Base-by-base conservation (phyloP, 352 stramenopile species). In the Chloridella minuta region DNA sequence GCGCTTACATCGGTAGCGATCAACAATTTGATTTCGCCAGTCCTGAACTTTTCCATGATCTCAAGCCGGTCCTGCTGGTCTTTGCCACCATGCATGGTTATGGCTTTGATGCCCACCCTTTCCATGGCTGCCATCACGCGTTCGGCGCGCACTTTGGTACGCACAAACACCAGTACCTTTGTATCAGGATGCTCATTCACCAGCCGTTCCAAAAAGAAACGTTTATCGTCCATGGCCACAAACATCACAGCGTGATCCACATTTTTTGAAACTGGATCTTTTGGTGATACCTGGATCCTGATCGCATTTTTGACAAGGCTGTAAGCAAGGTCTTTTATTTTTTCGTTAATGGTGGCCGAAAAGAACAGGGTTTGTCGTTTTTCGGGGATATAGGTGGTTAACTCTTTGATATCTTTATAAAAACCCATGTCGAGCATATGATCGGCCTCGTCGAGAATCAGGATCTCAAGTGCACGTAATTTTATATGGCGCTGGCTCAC, bases 1-100 rank as follows among this genome's bases (percentile, higher is more conserved):
- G 96, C 97, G 21, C 96, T 96, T 18, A 99, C 97, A 90, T 99
- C 97, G 0, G 97, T 99, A 2, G 97, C 97, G 16, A 99, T 93
- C 49, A 99, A 89, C 86, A 99, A 92, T 83, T 95, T 93, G 25
- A 91, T 95, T 87, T 93, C 92, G 87, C 94, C 95, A 21, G 92
- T 92, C 89, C 97, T 98, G 91, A 99, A 99, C 88, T 98, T 93
- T 49, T 93, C 92, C 49, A 99, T 88, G 16, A 97, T 94, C 90
- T 93, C 98, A 89, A 98, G 95, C 90, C 96, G 94, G 89, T 98
- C 95, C 83, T 92, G 90, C 89, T 99, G 97, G 80, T 91, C 95
- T 90, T 99, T 99, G 91, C 99, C 97, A 30, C 97, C 97, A 90
- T 99, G 97, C 87, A 99, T 99, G 2, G 93, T 95, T 88, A 94